Evolutionary conservation across 2,329 filamentous ascomycete genomes (phyloP), one percentile per base, ranked within the genome.

Genomic region (Fusarium verrucosum): DNA sequence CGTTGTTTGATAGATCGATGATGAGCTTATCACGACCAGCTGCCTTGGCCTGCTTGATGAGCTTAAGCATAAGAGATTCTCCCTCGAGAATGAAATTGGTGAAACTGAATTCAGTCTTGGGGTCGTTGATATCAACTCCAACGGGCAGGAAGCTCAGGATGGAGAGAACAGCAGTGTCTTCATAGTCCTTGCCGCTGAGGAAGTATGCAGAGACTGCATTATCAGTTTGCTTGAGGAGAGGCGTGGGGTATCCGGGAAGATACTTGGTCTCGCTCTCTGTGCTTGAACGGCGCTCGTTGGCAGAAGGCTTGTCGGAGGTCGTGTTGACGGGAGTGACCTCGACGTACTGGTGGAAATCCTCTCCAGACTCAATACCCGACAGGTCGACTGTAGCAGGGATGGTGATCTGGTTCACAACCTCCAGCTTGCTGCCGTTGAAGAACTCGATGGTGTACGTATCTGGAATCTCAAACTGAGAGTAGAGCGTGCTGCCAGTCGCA

Each of bases 91-190:
- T 46, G 35, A 52, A 70, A 3, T 60, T 44, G 20, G 50, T 37
- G 23, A 58, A 32, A 38, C 58, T 52, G 20, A 66, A 54, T 11
- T 32, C 45, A 4, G 28, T 16, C 5, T 44, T 19, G 0, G 23
- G 41, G 4, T 23, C 32, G 1, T 26, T 3, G 11, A 46, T 10
- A 17, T 60, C 58, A 6, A 62, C 23, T 3, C 58, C 60, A 10
- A 71, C 14, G n/a, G 69, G 69, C 2, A 62, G n/a, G 47, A 71
- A 71, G 44, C 69, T 69, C 28, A 69, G 20, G 10, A 71, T 68
- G 14, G 67, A 60, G 2, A 71, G 44, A 13, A 71, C 67, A 16
- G 54, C 69, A 30, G 67, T 72, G 32, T 72, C 67, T 19, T 66
- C 28, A 25, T 68, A 62, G 3, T 42, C 65, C 1, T 66, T 35